Conservation (phyloP, 2,329 filamentous ascomycete species). For the Tolypocladium guangdongense region DNA sequence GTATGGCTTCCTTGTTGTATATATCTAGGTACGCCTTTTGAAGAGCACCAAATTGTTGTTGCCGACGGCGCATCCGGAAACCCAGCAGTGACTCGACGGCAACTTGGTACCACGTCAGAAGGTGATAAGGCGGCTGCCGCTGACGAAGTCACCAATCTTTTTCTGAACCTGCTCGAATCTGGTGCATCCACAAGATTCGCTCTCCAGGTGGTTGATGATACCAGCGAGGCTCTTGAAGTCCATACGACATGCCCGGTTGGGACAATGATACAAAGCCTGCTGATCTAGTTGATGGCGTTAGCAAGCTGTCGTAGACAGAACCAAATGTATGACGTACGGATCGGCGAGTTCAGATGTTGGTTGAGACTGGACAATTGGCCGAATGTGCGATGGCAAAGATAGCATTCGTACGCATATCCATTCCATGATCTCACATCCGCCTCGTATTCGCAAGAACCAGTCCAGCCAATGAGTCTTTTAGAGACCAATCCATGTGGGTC, state of each 20-base stretch:
- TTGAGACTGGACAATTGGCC: slow-evolving; percentile 22
- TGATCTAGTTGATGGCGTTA: slow-evolving; percentile 12
- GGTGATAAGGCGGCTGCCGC: neutral
- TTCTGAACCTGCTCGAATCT: slow-evolving; percentile 25
- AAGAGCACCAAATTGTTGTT: too few species aligned
- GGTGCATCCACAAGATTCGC: slow-evolving; percentile 27
- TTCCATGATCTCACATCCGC: slow-evolving; percentile 37
- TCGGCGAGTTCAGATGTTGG: slow-evolving; percentile 40
- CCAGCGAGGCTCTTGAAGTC: slow-evolving; percentile 28
- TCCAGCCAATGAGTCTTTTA: slow-evolving; percentile 36
- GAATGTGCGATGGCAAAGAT: slow-evolving; percentile 37
- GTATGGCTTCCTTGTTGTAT: too few species aligned
- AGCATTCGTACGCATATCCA: slow-evolving; percentile 15
- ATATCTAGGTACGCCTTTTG: too few species aligned
- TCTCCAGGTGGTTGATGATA: slow-evolving; percentile 32
- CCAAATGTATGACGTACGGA: too few species aligned
- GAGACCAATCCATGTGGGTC: slow-evolving; percentile 39
- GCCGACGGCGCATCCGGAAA: too few species aligned
- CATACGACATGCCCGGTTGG: slow-evolving; percentile 23
- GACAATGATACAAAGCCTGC: slow-evolving; percentile 28
- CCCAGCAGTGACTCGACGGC: too few species aligned
- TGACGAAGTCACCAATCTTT: neutral
- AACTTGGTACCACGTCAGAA: too few species aligned
- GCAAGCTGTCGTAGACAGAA: too few species aligned
- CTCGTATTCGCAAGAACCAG: slow-evolving; percentile 19